Evolutionary conservation across 805 yeast species (phyloP).

Genomic region (Kuraishia molischiana): DNA sequence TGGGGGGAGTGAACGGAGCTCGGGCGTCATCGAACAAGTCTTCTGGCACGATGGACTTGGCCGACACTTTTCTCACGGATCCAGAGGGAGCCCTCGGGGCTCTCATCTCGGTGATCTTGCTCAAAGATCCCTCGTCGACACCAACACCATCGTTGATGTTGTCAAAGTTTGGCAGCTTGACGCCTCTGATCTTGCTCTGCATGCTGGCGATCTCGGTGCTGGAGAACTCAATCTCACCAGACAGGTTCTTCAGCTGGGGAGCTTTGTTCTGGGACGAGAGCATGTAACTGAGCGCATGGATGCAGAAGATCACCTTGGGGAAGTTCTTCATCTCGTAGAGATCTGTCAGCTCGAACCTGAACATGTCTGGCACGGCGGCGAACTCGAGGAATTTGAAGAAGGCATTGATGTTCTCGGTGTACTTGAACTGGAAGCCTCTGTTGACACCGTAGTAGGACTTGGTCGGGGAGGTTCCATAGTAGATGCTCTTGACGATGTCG

Average conservation of each 20-base stretch:
- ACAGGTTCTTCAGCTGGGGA: slow-evolving; percentile 52
- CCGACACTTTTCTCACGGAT: neutral
- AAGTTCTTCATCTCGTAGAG: slow-evolving; percentile 84
- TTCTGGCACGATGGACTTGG: neutral
- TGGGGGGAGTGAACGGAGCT: too few species aligned
- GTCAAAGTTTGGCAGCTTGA: slow-evolving; percentile 70
- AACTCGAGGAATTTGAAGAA: slow-evolving; percentile 64
- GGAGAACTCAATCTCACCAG: slow-evolving; percentile 52
- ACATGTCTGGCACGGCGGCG: slow-evolving; percentile 76
- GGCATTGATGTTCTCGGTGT: slow-evolving; percentile 84
- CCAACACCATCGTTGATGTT: slow-evolving; percentile 24
- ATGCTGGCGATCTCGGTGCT: slow-evolving; percentile 63
- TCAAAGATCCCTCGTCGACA: slow-evolving; percentile 6
- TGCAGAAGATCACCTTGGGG: slow-evolving; percentile 88
- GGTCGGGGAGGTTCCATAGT: slow-evolving; percentile 30
- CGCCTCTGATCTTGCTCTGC: slow-evolving; percentile 57
- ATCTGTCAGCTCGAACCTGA: slow-evolving; percentile 87
- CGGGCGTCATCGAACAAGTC: neutral
- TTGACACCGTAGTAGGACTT: slow-evolving; percentile 9
- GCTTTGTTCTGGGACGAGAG: slow-evolving; percentile 48
- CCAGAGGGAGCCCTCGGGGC: slow-evolving; percentile 2
- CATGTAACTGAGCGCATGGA: slow-evolving; percentile 79
- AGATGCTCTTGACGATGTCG: slow-evolving; percentile 42
- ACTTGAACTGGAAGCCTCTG: slow-evolving; percentile 62
- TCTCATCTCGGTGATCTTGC: neutral